Evolutionary conservation across 139 green algal genomes (phyloP).

Genomic region (Closterium sp.): DNA sequence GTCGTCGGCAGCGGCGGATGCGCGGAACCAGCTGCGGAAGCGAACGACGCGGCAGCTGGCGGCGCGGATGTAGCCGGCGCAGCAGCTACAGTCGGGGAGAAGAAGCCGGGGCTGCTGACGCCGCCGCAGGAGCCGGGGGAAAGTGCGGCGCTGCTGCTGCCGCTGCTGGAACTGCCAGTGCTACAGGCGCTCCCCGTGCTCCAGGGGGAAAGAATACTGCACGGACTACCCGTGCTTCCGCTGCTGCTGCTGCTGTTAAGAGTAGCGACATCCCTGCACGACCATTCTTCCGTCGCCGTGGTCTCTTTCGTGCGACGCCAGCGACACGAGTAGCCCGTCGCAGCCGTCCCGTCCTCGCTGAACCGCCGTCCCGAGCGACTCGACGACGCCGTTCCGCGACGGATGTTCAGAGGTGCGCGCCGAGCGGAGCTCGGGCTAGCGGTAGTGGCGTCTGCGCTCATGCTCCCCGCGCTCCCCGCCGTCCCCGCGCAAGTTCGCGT

Average conservation of each 20-base stretch:
- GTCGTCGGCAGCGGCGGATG: not conserved
- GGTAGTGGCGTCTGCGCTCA: not conserved
- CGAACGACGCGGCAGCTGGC: too few relatives aligned
- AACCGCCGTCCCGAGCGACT: not conserved
- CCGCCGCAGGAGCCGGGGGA: not conserved
- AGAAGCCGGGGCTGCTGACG: not conserved
- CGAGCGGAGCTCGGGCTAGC: not conserved
- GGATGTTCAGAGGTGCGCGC: not conserved
- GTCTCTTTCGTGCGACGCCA: not conserved
- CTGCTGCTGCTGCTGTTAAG: not conserved
- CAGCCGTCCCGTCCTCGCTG: not conserved
- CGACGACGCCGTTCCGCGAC: not conserved
- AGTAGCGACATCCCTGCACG: not conserved
- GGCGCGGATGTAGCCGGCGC: not conserved
- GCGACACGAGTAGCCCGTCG: not conserved
- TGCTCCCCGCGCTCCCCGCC: not conserved
- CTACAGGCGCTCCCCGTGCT: not conserved
- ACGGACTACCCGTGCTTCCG: not conserved
- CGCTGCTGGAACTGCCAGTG: not conserved
- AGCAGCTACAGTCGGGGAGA: not conserved
- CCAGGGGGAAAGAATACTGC: not conserved
- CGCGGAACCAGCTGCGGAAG: not conserved
- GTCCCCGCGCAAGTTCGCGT: too few relatives aligned
- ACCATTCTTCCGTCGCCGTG: not conserved
- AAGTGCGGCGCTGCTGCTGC: not conserved